Conservation (phyloP, 306 rosid species). For the Oxytropis ochrocephala region DNA sequence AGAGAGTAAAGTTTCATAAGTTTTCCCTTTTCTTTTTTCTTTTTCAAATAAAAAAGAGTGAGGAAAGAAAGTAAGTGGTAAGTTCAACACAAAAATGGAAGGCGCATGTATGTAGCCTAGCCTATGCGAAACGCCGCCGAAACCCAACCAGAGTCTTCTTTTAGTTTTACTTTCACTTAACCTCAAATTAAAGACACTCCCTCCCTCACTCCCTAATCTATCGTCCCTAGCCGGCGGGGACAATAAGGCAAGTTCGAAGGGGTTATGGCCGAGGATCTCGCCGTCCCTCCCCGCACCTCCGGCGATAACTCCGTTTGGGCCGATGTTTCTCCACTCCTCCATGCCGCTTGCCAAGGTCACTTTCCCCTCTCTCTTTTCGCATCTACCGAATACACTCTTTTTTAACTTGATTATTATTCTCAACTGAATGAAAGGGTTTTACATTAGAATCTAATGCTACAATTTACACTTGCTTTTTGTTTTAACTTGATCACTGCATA, state of each 20-base stretch:
- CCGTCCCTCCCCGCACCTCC: conserved; percentile 44
- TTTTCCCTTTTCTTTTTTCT: no score
- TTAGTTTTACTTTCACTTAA: no score
- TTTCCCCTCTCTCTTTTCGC: background rate
- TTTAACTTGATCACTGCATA: background rate
- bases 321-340: conserved; percentile 75
- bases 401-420: background rate
- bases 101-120: no score
- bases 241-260: background rate
- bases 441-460: background rate
- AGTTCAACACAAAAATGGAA: no score
- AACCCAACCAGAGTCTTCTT: no score
- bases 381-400: background rate
- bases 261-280: conserved; percentile 21
- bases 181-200: background rate
- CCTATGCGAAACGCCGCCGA: background rate
- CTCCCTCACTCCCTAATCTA: background rate
- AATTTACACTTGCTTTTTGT: background rate
- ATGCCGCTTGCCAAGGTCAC: conserved; percentile 73
- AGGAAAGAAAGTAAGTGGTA: no score
- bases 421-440: background rate
- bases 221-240: background rate
- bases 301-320: conserved; percentile 81
- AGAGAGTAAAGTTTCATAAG: no score
- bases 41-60: no score